A percentile compares a stretch with the other conserved stretches of the same genome.
phyloP scores from a whole-genome alignment of 495 filamentous ascomycete species.

The Letharia columbiana region DNA sequence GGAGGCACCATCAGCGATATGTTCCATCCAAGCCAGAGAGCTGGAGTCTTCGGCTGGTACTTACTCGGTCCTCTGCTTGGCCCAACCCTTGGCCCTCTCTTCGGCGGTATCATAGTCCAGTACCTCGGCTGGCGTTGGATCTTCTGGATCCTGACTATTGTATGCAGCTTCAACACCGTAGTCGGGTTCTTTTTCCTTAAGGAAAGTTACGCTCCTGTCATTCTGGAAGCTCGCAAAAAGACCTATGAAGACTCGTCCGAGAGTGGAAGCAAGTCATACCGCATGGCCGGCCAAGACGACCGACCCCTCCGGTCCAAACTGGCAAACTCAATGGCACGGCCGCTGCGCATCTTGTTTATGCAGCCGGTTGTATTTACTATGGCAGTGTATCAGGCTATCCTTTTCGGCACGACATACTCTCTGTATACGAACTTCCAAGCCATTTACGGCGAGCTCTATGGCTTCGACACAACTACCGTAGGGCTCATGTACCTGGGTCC shows the following conservation, averaged over 20 bases:
- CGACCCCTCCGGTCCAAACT: constrained; percentile 22
- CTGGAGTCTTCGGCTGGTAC: constrained; percentile 27
- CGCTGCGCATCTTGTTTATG: constrained; percentile 48
- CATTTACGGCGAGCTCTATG: constrained; percentile 42
- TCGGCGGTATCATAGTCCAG: constrained; percentile 64
- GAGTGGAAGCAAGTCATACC: constrained; percentile 14
- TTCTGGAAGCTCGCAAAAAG: constrained; percentile 26
- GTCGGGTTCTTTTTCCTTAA: constrained; percentile 47
- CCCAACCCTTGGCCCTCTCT: constrained; percentile 43
- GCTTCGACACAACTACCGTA: constrained; percentile 37
- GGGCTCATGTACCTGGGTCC: constrained; percentile 57
- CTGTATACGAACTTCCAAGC: constrained; percentile 53
- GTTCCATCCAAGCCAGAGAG: constrained; percentile 53
- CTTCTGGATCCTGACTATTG: constrained; percentile 69
- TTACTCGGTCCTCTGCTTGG: constrained; percentile 30
- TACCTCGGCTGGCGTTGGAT: constrained; percentile 74
- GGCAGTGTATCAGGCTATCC: constrained; percentile 50
- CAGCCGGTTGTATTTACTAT: constrained; percentile 54
- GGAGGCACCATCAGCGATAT: constrained; percentile 74
- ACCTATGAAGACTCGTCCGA: constrained; percentile 10
- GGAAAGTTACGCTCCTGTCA: constrained; percentile 59
- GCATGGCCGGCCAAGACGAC: constrained; percentile 24
- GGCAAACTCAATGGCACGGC: constrained; percentile 34
- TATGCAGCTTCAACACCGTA: constrained; percentile 44
- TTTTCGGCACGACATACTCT: constrained; percentile 51